Evolutionary conservation across 148 eudicot genomes (phyloP), one percentile per base, ranked within the genome.

Genomic region (Arctostaphylos glauca): DNA sequence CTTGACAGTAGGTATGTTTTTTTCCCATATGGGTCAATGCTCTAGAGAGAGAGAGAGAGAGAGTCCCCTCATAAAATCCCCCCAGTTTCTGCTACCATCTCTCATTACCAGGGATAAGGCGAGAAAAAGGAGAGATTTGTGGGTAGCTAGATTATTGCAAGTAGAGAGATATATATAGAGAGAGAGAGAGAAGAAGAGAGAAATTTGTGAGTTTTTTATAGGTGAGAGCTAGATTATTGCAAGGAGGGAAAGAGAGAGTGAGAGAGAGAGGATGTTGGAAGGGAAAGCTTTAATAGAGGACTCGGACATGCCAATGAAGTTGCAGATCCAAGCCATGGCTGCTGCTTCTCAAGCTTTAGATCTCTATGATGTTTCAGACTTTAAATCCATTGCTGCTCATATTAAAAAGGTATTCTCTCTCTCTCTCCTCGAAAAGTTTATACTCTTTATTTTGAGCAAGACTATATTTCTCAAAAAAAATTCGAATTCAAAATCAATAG

Each of bases 291-390:
- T 92, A 87, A 86, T 94, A 47, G 96, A 93, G 72, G 99, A 96
- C 68, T 91, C 98, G 83, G 99, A 96, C 82, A 96, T 96, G 99
- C 98, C 99, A 9, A 7, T 83, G 88, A 96, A 91, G 90, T 93
- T 96, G 99, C 99, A 94, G 90, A 87, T 91, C 81, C 99, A 94
- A 86, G 99, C 99, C 53, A 94, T 93, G 97, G 85, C 89, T 58
- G 91, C 81, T 86, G 98, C 99, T 84, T 94, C 94, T 91, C 89
- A 94, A 79, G 97, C 99, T 85, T 85, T 96, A 66, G 99, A 96
- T 86, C 84, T 93, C 41, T 93, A 84, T 84, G 99, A 96, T 88
- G 98, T 94, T 60, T 18, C 86, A 38, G 99, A 94, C 66, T 94
- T 86, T 87, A 93, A 84, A 82, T 89, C 96, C 52, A 88, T 96